A percentile compares a stretch with the other conserved stretches of the same genome.
phyloP scores from a whole-genome alignment of 2,329 filamentous ascomycete species.

The Teratosphaeria viscida region DNA sequence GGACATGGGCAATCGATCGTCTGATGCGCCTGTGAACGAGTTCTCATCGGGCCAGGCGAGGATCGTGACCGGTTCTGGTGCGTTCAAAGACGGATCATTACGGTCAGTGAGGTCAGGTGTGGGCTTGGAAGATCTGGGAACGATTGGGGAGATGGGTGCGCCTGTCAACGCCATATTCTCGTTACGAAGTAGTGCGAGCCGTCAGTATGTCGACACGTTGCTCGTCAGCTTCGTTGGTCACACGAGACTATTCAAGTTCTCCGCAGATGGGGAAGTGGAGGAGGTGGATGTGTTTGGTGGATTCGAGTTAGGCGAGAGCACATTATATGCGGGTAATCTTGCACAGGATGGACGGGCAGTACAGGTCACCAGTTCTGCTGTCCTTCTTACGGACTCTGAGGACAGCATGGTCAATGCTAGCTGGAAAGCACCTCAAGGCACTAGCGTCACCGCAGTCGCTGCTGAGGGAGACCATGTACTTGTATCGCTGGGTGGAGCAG shows the following conservation, averaged over 20 bases:
- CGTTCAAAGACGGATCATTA: slow-evolving; percentile 77
- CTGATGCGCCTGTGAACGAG: slow-evolving; percentile 69
- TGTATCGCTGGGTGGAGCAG: slow-evolving; percentile 65
- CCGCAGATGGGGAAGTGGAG: slow-evolving; percentile 65
- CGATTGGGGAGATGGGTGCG: slow-evolving; percentile 63
- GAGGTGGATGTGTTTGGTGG: slow-evolving; percentile 71
- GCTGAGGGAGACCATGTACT: slow-evolving; percentile 60
- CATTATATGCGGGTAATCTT: slow-evolving; percentile 60
- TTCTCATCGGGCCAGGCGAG: slow-evolving; percentile 92
- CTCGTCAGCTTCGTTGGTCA: slow-evolving; percentile 73
- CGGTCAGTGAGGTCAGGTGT: slow-evolving; percentile 89
- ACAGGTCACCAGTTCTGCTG: slow-evolving; percentile 61
- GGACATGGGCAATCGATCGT: slow-evolving; percentile 83
- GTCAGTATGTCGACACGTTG: slow-evolving; percentile 55
- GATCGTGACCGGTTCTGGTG: slow-evolving; percentile 86
- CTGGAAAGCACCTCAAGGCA: slow-evolving; percentile 44
- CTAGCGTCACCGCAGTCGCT: slow-evolving; percentile 65
- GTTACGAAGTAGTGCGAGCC: slow-evolving; percentile 67
- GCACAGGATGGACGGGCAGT: slow-evolving; percentile 47
- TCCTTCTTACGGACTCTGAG: slow-evolving; percentile 53
- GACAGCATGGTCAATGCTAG: slow-evolving; percentile 37
- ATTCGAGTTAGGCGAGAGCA: slow-evolving; percentile 57
- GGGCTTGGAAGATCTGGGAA: slow-evolving; percentile 71
- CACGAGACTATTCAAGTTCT: slow-evolving; percentile 71
- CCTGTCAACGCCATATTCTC: slow-evolving; percentile 25